Conservation (phyloP, 805 yeast genomes). For the Saccharomycopsis oosterbeekiorum region DNA sequence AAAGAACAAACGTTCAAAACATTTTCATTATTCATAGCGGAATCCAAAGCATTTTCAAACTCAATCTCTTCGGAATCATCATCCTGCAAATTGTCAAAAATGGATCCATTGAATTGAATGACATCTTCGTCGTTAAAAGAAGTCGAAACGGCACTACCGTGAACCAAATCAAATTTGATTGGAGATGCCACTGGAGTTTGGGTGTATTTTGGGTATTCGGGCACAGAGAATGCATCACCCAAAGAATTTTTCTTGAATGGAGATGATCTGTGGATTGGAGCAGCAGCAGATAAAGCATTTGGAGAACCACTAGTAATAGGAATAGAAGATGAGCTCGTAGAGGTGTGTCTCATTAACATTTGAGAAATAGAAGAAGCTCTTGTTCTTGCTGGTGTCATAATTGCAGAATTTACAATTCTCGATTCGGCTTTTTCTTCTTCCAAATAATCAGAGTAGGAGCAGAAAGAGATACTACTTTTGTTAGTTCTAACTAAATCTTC, state of each 20-base stretch:
- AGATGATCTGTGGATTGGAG: slow-evolving; percentile 4
- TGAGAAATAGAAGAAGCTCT: slow-evolving; percentile 13
- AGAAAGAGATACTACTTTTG: slow-evolving; percentile 11
- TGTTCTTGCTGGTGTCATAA: neutral
- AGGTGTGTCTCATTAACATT: slow-evolving; percentile 3
- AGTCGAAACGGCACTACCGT: slow-evolving; percentile 12
- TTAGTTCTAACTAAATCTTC: slow-evolving; percentile 17
- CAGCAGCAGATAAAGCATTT: slow-evolving; percentile 4
- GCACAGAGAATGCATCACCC: slow-evolving; percentile 6
- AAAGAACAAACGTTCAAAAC: slow-evolving; percentile 12
- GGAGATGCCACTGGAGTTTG: slow-evolving; percentile 14
- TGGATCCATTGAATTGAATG: slow-evolving; percentile 3
- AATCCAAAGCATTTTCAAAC: slow-evolving; percentile 11
- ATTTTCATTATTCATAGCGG: neutral
- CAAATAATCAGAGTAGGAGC: slow-evolving; percentile 13
- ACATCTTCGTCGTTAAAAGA: slow-evolving; percentile 12
- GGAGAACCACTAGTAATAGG: neutral
- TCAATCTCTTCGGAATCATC: slow-evolving; percentile 1
- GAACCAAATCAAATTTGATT: neutral
- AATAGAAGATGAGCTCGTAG: neutral
- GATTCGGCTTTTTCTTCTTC: slow-evolving; percentile 10
- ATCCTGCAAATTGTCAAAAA: neutral
- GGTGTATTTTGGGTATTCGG: slow-evolving; percentile 6
- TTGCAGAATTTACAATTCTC: neutral
- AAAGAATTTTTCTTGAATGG: neutral